A percentile compares a stretch with the other conserved stretches of the same genome.
phyloP scores from a whole-genome alignment of 1,284 basidiomycete genomes.

The Cutaneotrichosporon sp. region DNA sequence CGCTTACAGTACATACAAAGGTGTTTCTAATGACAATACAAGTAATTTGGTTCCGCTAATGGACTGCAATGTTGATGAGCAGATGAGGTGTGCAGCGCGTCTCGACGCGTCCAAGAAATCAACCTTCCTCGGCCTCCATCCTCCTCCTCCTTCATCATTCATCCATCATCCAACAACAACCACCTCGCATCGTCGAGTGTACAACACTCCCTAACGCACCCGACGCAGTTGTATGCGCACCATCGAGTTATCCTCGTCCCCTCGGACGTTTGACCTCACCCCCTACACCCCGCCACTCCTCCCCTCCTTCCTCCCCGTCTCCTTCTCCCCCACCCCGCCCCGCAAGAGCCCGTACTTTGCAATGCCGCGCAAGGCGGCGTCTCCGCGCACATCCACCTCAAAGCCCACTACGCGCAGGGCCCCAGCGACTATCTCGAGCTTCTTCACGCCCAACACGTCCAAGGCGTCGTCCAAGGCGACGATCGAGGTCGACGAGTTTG shows the following conservation, averaged over 20 bases:
- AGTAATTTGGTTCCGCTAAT: slow-evolving; percentile 4
- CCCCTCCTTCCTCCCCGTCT: neutral
- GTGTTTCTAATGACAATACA: neutral
- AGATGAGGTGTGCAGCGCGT: neutral
- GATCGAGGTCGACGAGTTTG: slow-evolving; percentile 7
- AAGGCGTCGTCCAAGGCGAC: neutral
- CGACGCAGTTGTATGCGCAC: neutral
- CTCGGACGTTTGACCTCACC: neutral
- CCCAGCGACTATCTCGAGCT: neutral
- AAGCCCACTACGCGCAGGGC: too few relatives aligned
- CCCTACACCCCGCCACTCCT: neutral
- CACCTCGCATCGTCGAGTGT: neutral
- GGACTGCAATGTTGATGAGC: slow-evolving; percentile 1
- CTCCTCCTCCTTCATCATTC: too few relatives aligned
- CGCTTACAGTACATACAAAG: too few relatives aligned
- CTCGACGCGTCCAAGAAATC: neutral
- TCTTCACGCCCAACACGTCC: neutral
- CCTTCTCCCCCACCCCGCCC: neutral
- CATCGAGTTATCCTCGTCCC: slow-evolving; percentile 2
- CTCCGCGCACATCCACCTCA: too few relatives aligned
- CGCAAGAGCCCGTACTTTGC: neutral
- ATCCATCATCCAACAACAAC: neutral
- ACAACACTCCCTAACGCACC: neutral
- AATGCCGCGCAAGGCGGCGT: neutral
- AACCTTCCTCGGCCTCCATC: too few relatives aligned